Evolutionary conservation across 2,329 filamentous ascomycete genomes (phyloP), one percentile per base, ranked within the genome.

Genomic region (Hypomyces perniciosus): DNA sequence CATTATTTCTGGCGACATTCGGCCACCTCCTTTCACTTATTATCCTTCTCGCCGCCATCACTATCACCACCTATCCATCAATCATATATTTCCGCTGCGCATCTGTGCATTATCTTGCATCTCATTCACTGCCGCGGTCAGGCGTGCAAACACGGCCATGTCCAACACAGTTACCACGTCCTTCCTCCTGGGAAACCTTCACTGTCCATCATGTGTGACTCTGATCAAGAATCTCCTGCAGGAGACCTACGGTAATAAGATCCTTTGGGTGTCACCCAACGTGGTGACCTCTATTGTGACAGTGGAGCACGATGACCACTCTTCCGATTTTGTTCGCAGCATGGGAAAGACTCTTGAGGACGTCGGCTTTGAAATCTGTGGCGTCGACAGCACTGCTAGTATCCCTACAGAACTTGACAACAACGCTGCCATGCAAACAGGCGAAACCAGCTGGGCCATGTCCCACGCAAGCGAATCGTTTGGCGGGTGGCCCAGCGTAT

Each of bases 201-300:
- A 90, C 68, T 90, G 86, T 69, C 83, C 85, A 10, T 86, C 85
- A 54, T 90, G 86, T 65, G 81, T 88, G 45, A 77, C 79, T 34
- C 75, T 77, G 57, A 88, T 90, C 62, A 75, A 81, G 61, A 71
- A 77, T 48, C 74, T 78, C 53, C 69, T 90, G 52, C 72, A 64
- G 52, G 74, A 72, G 41, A 65, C 66, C 20, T 79, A 69, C 57
- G 62, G 59, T 48, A 66, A 61, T 69, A 78, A 63, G 61, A 70
- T 72, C 71, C 72, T 62, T 49, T 82, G 79, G 70, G 78, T 88
- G 30, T 85, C 83, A 55, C 79, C 84, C 53, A 88, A 86, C 56
- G 79, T 89, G 54, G 78, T 89, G 60, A 85, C 84, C 37, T 86
- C 86, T 44, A 81, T 81, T 54, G 80, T 88, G 57, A 83, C 81